Percentiles rank a stretch among this genome's conserved stretches.
These are phyloP conservation scores for Pyrenophora seminiperda DNA, from an alignment of 2,329 filamentous ascomycete species.

Conservation along the genomic window DNA sequence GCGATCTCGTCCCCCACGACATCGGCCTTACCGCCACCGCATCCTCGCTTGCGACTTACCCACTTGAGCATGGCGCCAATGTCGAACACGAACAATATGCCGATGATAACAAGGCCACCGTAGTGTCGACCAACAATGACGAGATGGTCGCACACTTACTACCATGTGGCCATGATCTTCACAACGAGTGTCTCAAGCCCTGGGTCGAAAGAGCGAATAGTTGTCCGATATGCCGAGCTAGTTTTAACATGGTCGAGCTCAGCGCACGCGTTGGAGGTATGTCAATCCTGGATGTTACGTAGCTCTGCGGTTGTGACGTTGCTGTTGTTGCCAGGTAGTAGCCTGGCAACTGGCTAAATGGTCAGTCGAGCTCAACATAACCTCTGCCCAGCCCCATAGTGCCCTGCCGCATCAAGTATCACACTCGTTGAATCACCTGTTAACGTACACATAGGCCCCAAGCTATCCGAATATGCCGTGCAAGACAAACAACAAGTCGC, in stretches of 20 bases:
- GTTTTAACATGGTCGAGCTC: conserved; percentile 88
- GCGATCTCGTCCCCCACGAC: conserved; percentile 67
- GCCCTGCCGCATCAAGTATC: conserved; percentile 8
- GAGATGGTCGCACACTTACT: conserved; percentile 65
- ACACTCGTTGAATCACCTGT: conserved; percentile 6
- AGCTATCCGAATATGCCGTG: conserved; percentile 67
- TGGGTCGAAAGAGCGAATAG: conserved; percentile 98
- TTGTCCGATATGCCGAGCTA: conserved; percentile 92
- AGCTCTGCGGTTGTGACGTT: conserved; percentile 22
- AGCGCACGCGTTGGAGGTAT: conserved; percentile 79
- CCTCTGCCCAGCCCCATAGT: conserved; percentile 16
- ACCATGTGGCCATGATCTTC: conserved; percentile 88
- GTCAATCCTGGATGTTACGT: conserved; percentile 29
- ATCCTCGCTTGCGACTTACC: conserved; percentile 30
- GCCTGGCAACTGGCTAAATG: conserved; percentile 34
- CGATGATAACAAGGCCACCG: conserved; percentile 21
- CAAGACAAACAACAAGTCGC: conserved; percentile 87
- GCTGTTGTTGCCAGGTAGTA: conserved; percentile 26
- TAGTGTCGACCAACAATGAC: conserved; percentile 50
- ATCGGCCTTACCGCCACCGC: conserved; percentile 46
- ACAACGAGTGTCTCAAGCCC: conserved; percentile 88
- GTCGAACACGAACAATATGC: conserved; percentile 22
- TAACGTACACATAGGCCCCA: conserved; percentile 53
- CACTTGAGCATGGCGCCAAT: conserved; percentile 37
- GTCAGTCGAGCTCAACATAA: conserved; percentile 38